Evolutionary conservation across 2,329 filamentous ascomycete genomes (phyloP).

Genomic region (Beauveria rudraprayagi): DNA sequence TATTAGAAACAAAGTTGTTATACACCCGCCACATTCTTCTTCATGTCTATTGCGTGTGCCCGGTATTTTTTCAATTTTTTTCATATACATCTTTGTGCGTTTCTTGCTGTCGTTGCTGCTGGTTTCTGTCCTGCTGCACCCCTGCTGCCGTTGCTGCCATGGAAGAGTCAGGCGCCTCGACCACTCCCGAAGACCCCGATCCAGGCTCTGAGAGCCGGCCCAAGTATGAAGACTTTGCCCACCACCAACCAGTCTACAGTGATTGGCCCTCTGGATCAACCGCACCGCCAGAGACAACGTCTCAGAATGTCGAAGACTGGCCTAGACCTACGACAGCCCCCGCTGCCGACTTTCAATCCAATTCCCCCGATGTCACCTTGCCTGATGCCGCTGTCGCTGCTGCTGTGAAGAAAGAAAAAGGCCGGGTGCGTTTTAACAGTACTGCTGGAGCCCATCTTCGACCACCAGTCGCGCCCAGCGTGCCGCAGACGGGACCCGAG

Average conservation of each 20-base stretch:
- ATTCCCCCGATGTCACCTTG: neutral
- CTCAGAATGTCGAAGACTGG: conserved; percentile 7
- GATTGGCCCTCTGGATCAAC: conserved; percentile 7
- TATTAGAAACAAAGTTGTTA: neutral
- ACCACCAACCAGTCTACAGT: conserved; percentile 7
- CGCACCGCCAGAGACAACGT: conserved; percentile 1
- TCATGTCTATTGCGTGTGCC: neutral
- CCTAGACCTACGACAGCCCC: conserved; percentile 5
- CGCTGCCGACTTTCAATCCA: neutral
- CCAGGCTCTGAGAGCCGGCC: conserved; percentile 8
- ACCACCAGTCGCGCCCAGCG: conserved; percentile 17
- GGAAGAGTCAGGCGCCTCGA: conserved; percentile 6
- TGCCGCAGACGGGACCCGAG: conserved; percentile 14
- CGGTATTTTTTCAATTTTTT: neutral
- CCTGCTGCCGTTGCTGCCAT: neutral
- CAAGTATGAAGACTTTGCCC: conserved; percentile 11
- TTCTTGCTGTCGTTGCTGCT: neutral
- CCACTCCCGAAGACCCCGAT: conserved; percentile 9
- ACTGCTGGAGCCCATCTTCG: conserved; percentile 26
- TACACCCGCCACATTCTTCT: neutral
- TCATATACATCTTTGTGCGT: neutral
- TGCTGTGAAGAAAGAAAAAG: conserved; percentile 34
- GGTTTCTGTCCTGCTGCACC: neutral
- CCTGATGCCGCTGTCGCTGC: conserved; percentile 14
- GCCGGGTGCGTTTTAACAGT: conserved; percentile 41